Evolutionary conservation across 2,329 filamentous ascomycete genomes (phyloP), one percentile per base, ranked within the genome.

Genomic region (Colletotrichum tamarilloi): DNA sequence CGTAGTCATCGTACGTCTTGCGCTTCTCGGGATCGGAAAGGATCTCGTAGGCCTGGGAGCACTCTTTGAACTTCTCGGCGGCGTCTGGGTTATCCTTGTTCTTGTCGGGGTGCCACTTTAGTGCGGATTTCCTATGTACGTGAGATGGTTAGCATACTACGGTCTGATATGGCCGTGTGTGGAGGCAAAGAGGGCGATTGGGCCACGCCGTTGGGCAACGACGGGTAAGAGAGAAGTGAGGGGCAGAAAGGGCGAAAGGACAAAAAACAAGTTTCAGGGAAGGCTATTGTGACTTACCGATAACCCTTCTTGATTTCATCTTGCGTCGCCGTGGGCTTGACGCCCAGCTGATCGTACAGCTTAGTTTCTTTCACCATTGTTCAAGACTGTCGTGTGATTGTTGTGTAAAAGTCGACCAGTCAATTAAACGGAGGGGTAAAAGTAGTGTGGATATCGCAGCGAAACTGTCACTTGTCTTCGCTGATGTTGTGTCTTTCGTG

Each of bases 291-390:
- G 49, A 80, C 90, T 84, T 92, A 94, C 92, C 94, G 90, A 84
- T 98, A 98, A 72, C 92, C 97, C 83, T 98, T 99, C 83, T 98
- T 98, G 82, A 99, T 97, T 76, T 98, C 96, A 81, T 98, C 96
- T 84, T 97, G 94, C 28, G 91, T 89, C 28, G 95, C 95, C 74
- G 92, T 90, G 49, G 96, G 90, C 82, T 94, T 93, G 84, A 98
- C 87, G 81, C 89, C 87, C 79, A 99, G 88, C 76, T 91, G 89
- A 84, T 98, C 95, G 88, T 99, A 99, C 76, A 98, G 92, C 85
- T 97, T 98, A 66, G 94, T 97, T 87, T 98, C 96, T 79, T 94
- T 93, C 78, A 97, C 95, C 96, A 98, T 98, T 77, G 78, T 90
- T 5, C 83, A 38, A 46, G 57, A 64, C 28, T n/a, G 22, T 52